Evolutionary conservation across 805 yeast species (phyloP).

Genomic region (Metschnikowia noctiluminum): DNA sequence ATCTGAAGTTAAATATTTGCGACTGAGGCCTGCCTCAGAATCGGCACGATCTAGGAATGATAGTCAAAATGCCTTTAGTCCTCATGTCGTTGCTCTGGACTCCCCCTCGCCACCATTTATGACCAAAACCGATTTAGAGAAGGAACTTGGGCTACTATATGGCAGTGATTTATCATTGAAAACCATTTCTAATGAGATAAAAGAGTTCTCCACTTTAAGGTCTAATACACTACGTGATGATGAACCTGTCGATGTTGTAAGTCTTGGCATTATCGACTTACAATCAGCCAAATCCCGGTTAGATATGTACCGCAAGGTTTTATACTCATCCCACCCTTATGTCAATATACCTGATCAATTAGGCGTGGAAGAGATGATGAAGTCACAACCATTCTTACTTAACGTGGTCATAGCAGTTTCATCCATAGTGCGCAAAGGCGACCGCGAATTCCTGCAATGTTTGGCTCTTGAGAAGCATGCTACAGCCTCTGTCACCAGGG

Average conservation of each 20-base stretch:
- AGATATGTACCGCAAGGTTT: conserved; percentile 42
- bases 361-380: conserved; percentile 46
- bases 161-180: conserved; percentile 34
- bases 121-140: conserved; percentile 37
- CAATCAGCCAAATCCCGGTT: conserved; percentile 60
- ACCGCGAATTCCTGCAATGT: conserved; percentile 37
- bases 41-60: neutral
- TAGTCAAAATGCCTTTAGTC: neutral
- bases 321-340: conserved; percentile 53
- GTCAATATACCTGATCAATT: conserved; percentile 48
- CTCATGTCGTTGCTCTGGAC: conserved; percentile 4
- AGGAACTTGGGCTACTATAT: conserved; percentile 37
- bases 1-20: conserved; percentile 13
- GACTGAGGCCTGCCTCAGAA: conserved; percentile 6
- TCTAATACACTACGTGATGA: conserved; percentile 27
- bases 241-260: conserved; percentile 46
- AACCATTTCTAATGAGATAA: conserved; percentile 44
- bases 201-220: conserved; percentile 44
- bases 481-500: conserved; percentile 48
- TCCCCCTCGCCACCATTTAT: conserved; percentile 24
- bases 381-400: conserved; percentile 57
- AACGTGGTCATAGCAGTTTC: conserved; percentile 63
- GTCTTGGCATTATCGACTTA: conserved; percentile 52
- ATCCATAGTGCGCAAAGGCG: conserved; percentile 39
- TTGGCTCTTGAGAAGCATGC: conserved; percentile 53